Conservation (phyloP, 2,329 filamentous ascomycete species). For the Alternaria sp. region DNA sequence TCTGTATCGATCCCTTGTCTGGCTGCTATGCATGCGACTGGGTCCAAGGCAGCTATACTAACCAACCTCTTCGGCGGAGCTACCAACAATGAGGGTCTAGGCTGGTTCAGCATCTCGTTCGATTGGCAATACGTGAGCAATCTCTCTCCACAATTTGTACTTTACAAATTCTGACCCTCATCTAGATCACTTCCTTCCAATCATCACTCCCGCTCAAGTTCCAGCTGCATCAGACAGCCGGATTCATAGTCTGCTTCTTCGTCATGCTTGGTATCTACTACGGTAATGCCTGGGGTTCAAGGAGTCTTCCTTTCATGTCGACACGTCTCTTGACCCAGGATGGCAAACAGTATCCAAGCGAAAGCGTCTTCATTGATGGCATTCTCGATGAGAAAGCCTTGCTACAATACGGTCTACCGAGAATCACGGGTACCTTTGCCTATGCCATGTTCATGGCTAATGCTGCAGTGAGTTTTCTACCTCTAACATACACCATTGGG, state of each 20-base stretch:
- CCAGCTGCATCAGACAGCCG: slow-evolving; percentile 22
- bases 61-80: slow-evolving; percentile 26
- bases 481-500: not conserved
- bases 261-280: slow-evolving; percentile 25
- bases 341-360: slow-evolving; percentile 17
- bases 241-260: slow-evolving; percentile 19
- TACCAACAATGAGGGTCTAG: slow-evolving; percentile 24
- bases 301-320: slow-evolving; percentile 23
- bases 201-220: slow-evolving; percentile 24
- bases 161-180: not conserved
- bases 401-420: slow-evolving; percentile 21
- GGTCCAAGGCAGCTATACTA: slow-evolving; percentile 18
- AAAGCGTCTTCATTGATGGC: slow-evolving; percentile 21
- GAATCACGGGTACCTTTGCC: slow-evolving; percentile 22
- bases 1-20: slow-evolving; percentile 26
- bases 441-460: slow-evolving; percentile 30
- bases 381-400: slow-evolving; percentile 22
- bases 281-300: slow-evolving; percentile 24
- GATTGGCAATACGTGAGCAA: slow-evolving; percentile 28
- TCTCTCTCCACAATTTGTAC: not conserved
- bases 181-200: slow-evolving; percentile 26
- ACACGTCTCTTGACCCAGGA: slow-evolving; percentile 23
- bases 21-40: slow-evolving; percentile 24
- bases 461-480: slow-evolving; percentile 15
- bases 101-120: slow-evolving; percentile 19